Evolutionary conservation across 2,329 filamentous ascomycete genomes (phyloP), one percentile per base, ranked within the genome.

Genomic region (Didymella exigua): DNA sequence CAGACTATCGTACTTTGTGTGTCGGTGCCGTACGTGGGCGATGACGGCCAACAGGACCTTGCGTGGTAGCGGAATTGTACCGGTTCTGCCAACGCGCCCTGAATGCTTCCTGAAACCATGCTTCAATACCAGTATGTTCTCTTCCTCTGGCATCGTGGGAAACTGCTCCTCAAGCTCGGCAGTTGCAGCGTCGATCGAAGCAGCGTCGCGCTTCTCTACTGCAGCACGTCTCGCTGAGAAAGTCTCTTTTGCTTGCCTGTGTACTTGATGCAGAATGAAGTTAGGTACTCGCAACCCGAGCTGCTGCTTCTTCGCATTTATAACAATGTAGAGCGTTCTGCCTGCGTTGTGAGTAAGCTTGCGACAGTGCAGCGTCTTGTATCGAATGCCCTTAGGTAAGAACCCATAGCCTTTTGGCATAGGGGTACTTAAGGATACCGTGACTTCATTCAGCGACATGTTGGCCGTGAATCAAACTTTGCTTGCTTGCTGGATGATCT

Each of bases 21-120:
- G 75, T 3, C 51, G 58, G 60, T 84, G 82, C 6, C 82, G 73
- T 4, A 81, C 74, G 57, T 83, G 78, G 3, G 82, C 82, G 19
- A 75, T 67, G 11, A 83, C 79, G 2, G 79, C 82, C 21, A 82
- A 71, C 40, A 67, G 60, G 4, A 77, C 79, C 58, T 76, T 81
- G 13, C 73, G 63, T 6, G 69, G 65, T 30, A 80, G 40, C 0
- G 67, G 65, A 5, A 81, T 62, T 38, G 58, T 77, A 2, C 66
- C 67, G 1, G 76, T 78, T 45, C 82, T 70, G 2, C 81, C 82
- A 1, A 84, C 81, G 9, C 81, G 72, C 2, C 80, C 66, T 36
- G 75, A 79, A 19, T 74, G 59, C 65, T 83, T 84, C 59, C 71
- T 62, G 58, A 81, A 76, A 0, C 81, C 74, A 34, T 77, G 76